phyloP scores from a whole-genome alignment of 768 basidiomycete genomes.

The Phaeotremella fagi region DNA sequence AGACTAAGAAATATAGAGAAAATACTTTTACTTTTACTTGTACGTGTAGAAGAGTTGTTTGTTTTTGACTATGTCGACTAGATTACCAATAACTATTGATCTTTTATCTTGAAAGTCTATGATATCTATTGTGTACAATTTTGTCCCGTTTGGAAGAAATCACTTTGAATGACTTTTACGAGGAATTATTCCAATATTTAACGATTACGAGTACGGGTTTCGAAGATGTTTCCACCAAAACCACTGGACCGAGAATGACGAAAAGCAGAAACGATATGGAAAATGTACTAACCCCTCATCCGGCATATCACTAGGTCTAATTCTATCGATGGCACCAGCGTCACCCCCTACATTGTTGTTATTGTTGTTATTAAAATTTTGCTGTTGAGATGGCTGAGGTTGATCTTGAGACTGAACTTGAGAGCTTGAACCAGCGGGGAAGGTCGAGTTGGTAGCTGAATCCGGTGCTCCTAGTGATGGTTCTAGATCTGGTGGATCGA shows the following conservation, averaged over 20 bases:
- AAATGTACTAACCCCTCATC: slow-evolving; percentile 90
- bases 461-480: slow-evolving; percentile 68
- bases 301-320: slow-evolving; percentile 72
- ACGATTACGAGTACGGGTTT: too few relatives aligned
- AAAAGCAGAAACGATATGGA: neutral
- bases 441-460: slow-evolving; percentile 55
- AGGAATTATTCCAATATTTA: too few relatives aligned
- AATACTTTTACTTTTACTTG: slow-evolving; percentile 11
- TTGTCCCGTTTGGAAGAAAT: too few relatives aligned
- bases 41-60: too few relatives aligned
- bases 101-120: too few relatives aligned
- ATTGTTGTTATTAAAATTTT: neutral
- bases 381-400: slow-evolving; percentile 40
- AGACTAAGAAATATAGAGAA: slow-evolving; percentile 50
- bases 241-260: neutral
- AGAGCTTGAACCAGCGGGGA: slow-evolving; percentile 50
- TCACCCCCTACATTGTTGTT: neutral
- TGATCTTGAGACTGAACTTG: slow-evolving; percentile 14
- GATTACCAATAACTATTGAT: too few relatives aligned
- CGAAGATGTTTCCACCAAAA: too few relatives aligned
- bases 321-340: slow-evolving; percentile 21
- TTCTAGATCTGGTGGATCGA: slow-evolving; percentile 59
- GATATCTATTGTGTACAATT: too few relatives aligned
- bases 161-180: too few relatives aligned
- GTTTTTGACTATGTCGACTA: slow-evolving; percentile 17